These are phyloP conservation scores for Colletotrichum scovillei DNA, from an alignment of 2,329 filamentous ascomycete genomes.

Conservation along the genomic window DNA sequence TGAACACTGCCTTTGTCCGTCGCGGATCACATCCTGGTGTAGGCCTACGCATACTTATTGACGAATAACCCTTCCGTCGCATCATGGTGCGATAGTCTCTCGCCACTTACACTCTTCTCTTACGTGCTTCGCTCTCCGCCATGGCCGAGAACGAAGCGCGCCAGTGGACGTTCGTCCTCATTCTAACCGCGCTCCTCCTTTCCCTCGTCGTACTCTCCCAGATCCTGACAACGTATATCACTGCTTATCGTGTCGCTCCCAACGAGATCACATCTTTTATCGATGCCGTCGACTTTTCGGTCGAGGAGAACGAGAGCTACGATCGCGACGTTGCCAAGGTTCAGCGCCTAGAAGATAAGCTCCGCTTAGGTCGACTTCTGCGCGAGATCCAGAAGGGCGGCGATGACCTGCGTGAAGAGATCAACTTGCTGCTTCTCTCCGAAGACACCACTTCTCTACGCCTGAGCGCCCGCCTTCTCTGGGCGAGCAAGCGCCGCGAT, in stretches of 20 bases:
- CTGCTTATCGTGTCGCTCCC: constrained; percentile 69
- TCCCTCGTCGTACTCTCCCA: constrained; percentile 66
- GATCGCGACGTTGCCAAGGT: constrained; percentile 69
- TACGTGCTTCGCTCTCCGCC: constrained; percentile 40
- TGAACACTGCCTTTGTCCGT: background rate
- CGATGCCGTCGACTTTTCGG: constrained; percentile 70
- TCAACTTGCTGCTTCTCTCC: constrained; percentile 61
- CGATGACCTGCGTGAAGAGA: constrained; percentile 70
- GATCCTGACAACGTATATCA: constrained; percentile 61
- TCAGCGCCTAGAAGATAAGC: constrained; percentile 70
- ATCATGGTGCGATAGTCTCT: constrained; percentile 21
- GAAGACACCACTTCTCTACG: constrained; percentile 51
- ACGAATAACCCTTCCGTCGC: background rate
- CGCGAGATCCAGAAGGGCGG: constrained; percentile 71
- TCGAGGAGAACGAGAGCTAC: constrained; percentile 73
- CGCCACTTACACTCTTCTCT: background rate
- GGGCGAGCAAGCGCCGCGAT: constrained; percentile 64
- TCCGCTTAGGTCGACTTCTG: constrained; percentile 67
- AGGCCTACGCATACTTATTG: background rate
- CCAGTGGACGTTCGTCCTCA: constrained; percentile 68
- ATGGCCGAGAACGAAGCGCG: constrained; percentile 64
- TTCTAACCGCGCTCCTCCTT: constrained; percentile 67
- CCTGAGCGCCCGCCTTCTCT: constrained; percentile 64
- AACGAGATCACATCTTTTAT: constrained; percentile 68
- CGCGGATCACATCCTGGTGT: background rate